Conservation (phyloP, 2,329 filamentous ascomycete genomes). For the Pseudocercospora musae region DNA sequence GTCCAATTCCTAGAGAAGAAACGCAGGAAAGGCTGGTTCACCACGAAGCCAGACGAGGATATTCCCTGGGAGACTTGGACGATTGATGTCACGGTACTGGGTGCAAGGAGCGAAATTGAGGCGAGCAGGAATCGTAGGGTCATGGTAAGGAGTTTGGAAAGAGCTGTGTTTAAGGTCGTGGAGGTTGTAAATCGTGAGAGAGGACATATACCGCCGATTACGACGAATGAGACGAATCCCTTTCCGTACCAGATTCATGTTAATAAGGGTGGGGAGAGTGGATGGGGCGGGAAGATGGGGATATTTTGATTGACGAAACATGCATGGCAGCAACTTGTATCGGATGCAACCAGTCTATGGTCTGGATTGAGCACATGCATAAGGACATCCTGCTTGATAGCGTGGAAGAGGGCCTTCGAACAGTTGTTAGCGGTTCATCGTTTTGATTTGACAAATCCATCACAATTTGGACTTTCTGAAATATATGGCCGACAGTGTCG, state of each 20-base stretch:
- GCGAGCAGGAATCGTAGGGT: slow-evolving; percentile 82
- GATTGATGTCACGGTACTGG: slow-evolving; percentile 86
- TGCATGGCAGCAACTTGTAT: too few relatives aligned
- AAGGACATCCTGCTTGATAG: too few relatives aligned
- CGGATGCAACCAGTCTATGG: too few relatives aligned
- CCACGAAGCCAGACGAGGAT: slow-evolving; percentile 79
- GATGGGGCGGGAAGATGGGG: slow-evolving; percentile 20
- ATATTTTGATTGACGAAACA: too few relatives aligned
- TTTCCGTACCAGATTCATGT: slow-evolving; percentile 93
- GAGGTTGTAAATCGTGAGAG: slow-evolving; percentile 83
- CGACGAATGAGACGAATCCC: slow-evolving; percentile 83
- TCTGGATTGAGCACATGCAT: too few relatives aligned
- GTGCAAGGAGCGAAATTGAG: slow-evolving; percentile 82
- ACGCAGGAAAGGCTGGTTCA: slow-evolving; percentile 74
- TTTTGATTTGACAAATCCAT: too few relatives aligned
- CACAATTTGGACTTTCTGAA: too few relatives aligned
- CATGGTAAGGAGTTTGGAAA: slow-evolving; percentile 85
- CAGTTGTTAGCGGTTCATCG: too few relatives aligned
- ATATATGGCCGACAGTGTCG: too few relatives aligned
- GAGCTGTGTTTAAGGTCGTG: slow-evolving; percentile 85
- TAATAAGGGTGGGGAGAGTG: slow-evolving; percentile 61
- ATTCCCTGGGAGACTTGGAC: slow-evolving; percentile 98
- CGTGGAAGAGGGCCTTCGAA: too few relatives aligned
- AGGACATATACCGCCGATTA: slow-evolving; percentile 95
- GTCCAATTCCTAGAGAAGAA: slow-evolving; percentile 96